Conservation (phyloP, 805 yeast genomes). For the Scheffersomyces coipomensis region DNA sequence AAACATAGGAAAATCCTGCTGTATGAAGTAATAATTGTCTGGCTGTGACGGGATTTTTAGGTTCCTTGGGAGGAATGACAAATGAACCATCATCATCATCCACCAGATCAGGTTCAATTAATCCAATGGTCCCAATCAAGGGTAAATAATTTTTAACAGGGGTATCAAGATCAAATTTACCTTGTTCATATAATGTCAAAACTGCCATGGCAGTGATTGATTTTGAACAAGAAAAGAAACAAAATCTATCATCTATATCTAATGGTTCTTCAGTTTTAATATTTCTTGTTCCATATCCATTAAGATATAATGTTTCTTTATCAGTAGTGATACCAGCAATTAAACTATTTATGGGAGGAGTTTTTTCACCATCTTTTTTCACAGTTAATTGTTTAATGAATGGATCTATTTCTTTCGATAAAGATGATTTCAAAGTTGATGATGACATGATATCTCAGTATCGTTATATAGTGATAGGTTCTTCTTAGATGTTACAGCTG, state of each 20-base stretch:
- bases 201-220: conserved; percentile 34
- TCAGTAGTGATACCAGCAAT: conserved; percentile 27
- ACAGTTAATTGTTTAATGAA: not conserved
- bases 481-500: too few species aligned
- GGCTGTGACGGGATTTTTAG: conserved; percentile 21
- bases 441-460: not conserved
- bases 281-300: conserved; percentile 19
- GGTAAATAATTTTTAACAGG: conserved; percentile 35
- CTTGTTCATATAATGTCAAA: conserved; percentile 31
- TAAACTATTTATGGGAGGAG: conserved; percentile 19
- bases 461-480: too few species aligned
- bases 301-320: conserved; percentile 20
- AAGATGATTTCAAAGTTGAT: not conserved
- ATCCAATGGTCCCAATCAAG: conserved; percentile 21
- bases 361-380: conserved; percentile 4
- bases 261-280: conserved; percentile 12
- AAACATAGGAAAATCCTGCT: conserved; percentile 36
- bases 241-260: conserved; percentile 15
- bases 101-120: conserved; percentile 25
- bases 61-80: conserved; percentile 17
- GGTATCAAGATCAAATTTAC: conserved; percentile 28
- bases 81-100: conserved; percentile 22
- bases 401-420: not conserved
- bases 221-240: conserved; percentile 30
- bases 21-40: conserved; percentile 30